Conservation (phyloP, 1,284 basidiomycete species). For the Puccinia polysora region DNA sequence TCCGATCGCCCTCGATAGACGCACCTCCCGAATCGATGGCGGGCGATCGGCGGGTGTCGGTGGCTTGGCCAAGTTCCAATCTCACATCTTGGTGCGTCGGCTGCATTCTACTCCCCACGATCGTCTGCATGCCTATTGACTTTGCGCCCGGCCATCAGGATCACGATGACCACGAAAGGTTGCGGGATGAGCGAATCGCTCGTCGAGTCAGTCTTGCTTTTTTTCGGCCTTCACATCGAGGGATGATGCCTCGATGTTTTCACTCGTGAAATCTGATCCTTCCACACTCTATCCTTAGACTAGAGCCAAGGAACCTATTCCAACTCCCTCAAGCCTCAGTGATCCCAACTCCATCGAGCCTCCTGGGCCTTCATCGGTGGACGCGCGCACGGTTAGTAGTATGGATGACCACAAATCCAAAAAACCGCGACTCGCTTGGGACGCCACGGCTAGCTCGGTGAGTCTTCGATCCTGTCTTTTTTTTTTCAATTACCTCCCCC, state of each 20-base stretch:
- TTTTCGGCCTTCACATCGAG: neutral
- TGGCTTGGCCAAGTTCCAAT: neutral
- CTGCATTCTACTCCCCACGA: neutral
- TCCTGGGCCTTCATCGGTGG: too few species aligned
- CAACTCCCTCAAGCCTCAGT: too few species aligned
- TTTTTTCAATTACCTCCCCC: too few species aligned
- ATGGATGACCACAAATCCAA: too few species aligned
- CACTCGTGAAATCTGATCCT: neutral
- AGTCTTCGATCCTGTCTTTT: too few species aligned
- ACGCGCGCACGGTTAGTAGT: too few species aligned
- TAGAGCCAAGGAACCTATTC: too few species aligned
- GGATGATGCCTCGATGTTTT: too few species aligned
- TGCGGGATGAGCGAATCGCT: neutral
- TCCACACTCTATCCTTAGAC: neutral
- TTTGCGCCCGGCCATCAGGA: neutral
- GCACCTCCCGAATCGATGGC: neutral
- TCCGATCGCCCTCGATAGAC: neutral
- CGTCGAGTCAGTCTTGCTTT: neutral
- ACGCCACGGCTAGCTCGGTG: too few species aligned
- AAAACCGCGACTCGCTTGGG: too few species aligned
- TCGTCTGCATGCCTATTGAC: neutral
- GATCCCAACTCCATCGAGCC: too few species aligned
- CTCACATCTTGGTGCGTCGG: conserved; percentile 8
- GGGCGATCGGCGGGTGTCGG: conserved; percentile 10
- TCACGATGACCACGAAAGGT: neutral